These are phyloP conservation scores for Breynia disticha DNA, from an alignment of 441 rosid genomes.

Conservation along the genomic window DNA sequence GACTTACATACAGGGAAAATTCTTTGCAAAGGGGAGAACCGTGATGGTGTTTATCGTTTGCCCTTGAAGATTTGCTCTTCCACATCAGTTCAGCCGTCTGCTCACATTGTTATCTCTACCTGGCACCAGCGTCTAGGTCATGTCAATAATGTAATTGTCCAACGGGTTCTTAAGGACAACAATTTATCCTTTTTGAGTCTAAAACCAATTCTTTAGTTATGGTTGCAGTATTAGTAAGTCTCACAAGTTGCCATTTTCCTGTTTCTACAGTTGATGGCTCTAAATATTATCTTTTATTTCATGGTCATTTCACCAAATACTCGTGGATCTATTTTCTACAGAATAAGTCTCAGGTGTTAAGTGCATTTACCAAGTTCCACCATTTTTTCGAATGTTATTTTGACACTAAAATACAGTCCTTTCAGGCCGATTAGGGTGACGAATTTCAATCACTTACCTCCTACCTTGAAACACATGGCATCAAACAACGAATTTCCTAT, in stretches of 20 bases:
- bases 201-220: background rate
- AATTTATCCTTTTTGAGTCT: no score
- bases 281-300: no score
- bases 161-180: background rate
- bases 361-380: background rate
- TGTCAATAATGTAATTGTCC: background rate
- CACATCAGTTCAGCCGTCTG: background rate
- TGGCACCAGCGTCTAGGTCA: constrained; percentile 2
- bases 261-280: background rate
- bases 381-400: background rate
- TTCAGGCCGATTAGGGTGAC: constrained; percentile 1
- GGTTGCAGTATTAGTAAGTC: background rate
- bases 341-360: background rate
- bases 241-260: background rate
- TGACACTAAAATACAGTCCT: background rate
- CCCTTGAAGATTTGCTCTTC: background rate
- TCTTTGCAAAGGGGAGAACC: background rate
- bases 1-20: background rate
- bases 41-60: no score
- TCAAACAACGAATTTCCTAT: background rate
- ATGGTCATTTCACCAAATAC: no score
- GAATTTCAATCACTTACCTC: background rate
- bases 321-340: no score
- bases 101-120: background rate
- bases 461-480: background rate